These are phyloP conservation scores for Poronia punctata DNA, from an alignment of 495 filamentous ascomycete species.

Conservation along the genomic window DNA sequence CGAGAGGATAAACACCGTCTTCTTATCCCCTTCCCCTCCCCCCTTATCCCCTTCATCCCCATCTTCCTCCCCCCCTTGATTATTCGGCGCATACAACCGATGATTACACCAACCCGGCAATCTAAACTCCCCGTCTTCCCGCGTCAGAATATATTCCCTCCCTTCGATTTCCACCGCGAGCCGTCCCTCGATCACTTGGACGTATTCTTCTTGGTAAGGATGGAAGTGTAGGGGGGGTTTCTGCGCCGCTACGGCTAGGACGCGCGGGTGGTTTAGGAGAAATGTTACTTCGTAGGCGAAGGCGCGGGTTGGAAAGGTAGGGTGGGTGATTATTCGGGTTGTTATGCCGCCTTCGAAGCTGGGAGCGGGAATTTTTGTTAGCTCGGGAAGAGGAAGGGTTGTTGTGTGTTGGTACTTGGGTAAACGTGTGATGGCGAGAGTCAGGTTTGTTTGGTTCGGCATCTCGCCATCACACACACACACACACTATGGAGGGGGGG, in stretches of 20 bases:
- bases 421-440: too few relatives aligned
- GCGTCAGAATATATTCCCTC: slow-evolving; percentile 21
- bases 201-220: slow-evolving; percentile 38
- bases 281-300: slow-evolving; percentile 36
- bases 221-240: slow-evolving; percentile 45
- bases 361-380: slow-evolving; percentile 11
- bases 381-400: too few relatives aligned
- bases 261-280: slow-evolving; percentile 26
- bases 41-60: slow-evolving; percentile 1
- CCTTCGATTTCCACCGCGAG: slow-evolving; percentile 33
- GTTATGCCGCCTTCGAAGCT: slow-evolving; percentile 28
- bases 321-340: slow-evolving; percentile 19
- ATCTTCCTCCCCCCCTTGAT: neutral
- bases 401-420: too few relatives aligned
- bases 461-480: too few relatives aligned
- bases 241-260: slow-evolving; percentile 20
- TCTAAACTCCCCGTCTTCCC: slow-evolving; percentile 27
- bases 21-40: slow-evolving; percentile 10
- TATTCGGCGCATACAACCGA: slow-evolving; percentile 28
- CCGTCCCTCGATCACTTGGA: slow-evolving; percentile 30
- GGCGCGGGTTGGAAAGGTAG: slow-evolving; percentile 20
- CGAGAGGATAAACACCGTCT: slow-evolving; percentile 24
- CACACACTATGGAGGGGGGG: too few relatives aligned
- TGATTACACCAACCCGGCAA: slow-evolving; percentile 34
- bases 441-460: too few relatives aligned